Evolutionary conservation across 345 rosid genomes (phyloP).

Genomic region (Eucalyptus pauciflora): DNA sequence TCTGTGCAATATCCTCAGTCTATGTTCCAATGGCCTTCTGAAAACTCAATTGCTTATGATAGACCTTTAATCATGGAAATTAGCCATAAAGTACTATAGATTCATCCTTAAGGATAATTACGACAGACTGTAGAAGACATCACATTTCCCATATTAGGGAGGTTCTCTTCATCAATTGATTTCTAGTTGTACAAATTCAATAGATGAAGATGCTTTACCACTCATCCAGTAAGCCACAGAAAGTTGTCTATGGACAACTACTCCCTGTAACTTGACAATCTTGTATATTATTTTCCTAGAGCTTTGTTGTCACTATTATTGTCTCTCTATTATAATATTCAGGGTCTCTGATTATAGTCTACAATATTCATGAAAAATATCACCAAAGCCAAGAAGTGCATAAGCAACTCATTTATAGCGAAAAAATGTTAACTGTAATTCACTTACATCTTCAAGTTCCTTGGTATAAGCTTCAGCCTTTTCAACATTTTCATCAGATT

Average conservation of each 20-base stretch:
- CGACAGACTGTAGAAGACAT: neutral
- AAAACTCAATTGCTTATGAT: neutral
- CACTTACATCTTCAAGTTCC: constrained; percentile 78
- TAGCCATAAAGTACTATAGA: neutral
- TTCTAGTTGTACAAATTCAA: neutral
- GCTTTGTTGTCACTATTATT: neutral
- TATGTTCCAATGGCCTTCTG: neutral
- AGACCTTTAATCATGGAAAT: neutral
- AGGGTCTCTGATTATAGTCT: neutral
- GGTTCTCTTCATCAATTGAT: neutral
- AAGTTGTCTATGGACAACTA: neutral
- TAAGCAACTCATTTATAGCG: neutral
- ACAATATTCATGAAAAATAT: neutral
- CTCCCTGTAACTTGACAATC: neutral
- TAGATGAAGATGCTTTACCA: neutral
- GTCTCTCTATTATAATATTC: neutral
- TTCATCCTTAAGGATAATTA: neutral
- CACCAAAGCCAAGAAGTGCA: neutral
- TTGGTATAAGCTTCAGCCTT: constrained; percentile 76
- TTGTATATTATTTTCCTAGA: neutral
- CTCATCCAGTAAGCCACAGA: neutral
- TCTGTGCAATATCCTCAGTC: neutral
- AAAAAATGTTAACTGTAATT: neutral
- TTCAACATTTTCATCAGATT: constrained; percentile 39
- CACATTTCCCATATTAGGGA: neutral